Evolutionary conservation across 805 yeast species (phyloP).

Genomic region (Kluyveromyces wickerhamii): DNA sequence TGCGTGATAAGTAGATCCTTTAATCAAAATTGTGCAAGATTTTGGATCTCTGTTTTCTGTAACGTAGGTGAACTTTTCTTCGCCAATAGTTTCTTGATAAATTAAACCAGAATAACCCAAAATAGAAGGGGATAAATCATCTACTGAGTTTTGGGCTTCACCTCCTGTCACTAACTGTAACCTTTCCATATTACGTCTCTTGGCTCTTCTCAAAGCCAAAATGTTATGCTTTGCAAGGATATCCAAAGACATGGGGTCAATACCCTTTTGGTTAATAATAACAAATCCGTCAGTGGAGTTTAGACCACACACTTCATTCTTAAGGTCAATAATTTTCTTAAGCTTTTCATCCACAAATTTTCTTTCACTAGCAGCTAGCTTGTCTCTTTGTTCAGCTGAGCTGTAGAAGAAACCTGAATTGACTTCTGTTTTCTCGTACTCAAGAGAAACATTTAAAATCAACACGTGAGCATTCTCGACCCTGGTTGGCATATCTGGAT

Average conservation of each 20-base stretch:
- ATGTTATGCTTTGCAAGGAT: conserved; percentile 88
- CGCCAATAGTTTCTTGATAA: conserved; percentile 89
- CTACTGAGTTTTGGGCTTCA: conserved; percentile 95
- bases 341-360: conserved; percentile 91
- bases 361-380: conserved; percentile 87
- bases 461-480: conserved; percentile 78
- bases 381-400: conserved; percentile 91
- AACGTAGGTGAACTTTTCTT: conserved; percentile 93
- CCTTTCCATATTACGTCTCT: conserved; percentile 98
- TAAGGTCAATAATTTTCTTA: conserved; percentile 83
- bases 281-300: conserved; percentile 75
- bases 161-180: conserved; percentile 95
- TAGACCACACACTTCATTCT: conserved; percentile 81
- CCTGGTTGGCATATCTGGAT: conserved; percentile 95
- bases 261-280: conserved; percentile 95
- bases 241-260: conserved; percentile 96
- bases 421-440: conserved; percentile 96
- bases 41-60: conserved; percentile 87
- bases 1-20: conserved; percentile 86
- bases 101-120: conserved; percentile 88
- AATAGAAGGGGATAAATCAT: conserved; percentile 70
- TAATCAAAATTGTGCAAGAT: conserved; percentile 83
- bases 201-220: conserved; percentile 93
- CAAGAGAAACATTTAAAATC: conserved; percentile 87
- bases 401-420: conserved; percentile 94